These are phyloP conservation scores for Talaromyces sp. DNA, from an alignment of 2,329 filamentous ascomycete genomes.

Conservation along the genomic window DNA sequence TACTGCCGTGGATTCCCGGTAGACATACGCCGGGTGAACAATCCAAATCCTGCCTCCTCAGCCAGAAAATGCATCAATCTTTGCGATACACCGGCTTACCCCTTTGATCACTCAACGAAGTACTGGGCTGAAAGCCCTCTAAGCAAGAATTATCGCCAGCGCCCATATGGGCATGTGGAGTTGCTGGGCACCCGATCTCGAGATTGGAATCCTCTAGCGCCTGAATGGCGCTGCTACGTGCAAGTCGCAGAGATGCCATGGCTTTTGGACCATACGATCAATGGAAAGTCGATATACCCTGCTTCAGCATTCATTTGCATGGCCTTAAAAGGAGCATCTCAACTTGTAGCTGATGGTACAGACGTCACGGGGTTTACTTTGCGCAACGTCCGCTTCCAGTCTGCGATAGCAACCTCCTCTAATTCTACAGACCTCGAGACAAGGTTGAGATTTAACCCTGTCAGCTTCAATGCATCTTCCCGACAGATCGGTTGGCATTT, in stretches of 20 bases:
- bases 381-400: not conserved
- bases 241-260: constrained; percentile 31
- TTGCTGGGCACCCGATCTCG: constrained; percentile 19
- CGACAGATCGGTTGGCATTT: not conserved
- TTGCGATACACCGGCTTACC: not conserved
- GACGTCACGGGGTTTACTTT: not conserved
- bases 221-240: constrained; percentile 32
- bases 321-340: not conserved
- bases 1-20: not conserved
- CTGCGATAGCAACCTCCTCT: not conserved
- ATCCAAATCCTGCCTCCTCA: not conserved
- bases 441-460: not conserved
- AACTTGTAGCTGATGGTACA: not conserved
- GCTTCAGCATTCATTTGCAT: not conserved
- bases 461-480: not conserved
- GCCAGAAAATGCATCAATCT: not conserved
- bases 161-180: constrained; percentile 12
- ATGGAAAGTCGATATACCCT: constrained; percentile 19
- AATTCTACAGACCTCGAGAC: not conserved
- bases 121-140: not conserved
- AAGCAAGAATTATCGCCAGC: not conserved
- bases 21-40: not conserved
- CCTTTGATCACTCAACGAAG: not conserved
- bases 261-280: constrained; percentile 33
- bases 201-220: constrained; percentile 24